Percentiles rank a stretch among this genome's conserved stretches.
These are phyloP conservation scores for Penicillium sp. DNA, from an alignment of 2,329 filamentous ascomycete species.

Conservation along the genomic window DNA sequence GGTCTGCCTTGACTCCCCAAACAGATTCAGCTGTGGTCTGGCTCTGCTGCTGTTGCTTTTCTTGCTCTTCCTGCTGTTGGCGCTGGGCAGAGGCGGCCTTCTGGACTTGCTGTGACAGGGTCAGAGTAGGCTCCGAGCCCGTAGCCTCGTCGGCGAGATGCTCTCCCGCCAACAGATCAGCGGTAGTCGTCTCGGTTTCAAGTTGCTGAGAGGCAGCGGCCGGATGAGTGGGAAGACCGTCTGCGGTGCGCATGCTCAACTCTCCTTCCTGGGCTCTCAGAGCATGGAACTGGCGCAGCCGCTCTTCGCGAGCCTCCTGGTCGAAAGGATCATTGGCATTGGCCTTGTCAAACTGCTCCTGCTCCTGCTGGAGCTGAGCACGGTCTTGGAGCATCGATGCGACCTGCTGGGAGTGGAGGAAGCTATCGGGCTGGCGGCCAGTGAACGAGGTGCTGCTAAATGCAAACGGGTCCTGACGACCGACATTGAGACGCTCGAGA, in stretches of 20 bases:
- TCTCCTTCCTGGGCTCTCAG: constrained; percentile 69
- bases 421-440: constrained; percentile 46
- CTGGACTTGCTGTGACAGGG: constrained; percentile 79
- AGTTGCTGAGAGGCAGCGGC: constrained; percentile 30
- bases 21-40: constrained; percentile 50
- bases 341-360: constrained; percentile 52
- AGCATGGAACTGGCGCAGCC: constrained; percentile 79
- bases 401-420: constrained; percentile 56
- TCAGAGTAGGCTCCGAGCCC: constrained; percentile 55
- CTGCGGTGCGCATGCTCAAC: constrained; percentile 36
- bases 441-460: constrained; percentile 48
- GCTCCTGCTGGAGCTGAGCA: constrained; percentile 59
- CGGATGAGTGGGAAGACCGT: constrained; percentile 44
- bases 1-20: constrained; percentile 59
- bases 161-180: constrained; percentile 23
- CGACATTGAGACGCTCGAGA: constrained; percentile 64
- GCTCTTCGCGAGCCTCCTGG: constrained; percentile 58
- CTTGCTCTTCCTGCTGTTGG: constrained; percentile 34
- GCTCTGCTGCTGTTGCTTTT: constrained; percentile 36
- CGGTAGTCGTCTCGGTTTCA: constrained; percentile 24
- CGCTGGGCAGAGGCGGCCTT: constrained; percentile 57
- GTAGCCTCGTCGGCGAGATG: constrained; percentile 15
- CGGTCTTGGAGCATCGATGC: constrained; percentile 61
- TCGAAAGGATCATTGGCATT: constrained; percentile 48
- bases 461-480: constrained; percentile 49